Evolutionary conservation across 371 early-diverging fungal species (phyloP).

Genomic region (Saksenaea oblongispora): DNA sequence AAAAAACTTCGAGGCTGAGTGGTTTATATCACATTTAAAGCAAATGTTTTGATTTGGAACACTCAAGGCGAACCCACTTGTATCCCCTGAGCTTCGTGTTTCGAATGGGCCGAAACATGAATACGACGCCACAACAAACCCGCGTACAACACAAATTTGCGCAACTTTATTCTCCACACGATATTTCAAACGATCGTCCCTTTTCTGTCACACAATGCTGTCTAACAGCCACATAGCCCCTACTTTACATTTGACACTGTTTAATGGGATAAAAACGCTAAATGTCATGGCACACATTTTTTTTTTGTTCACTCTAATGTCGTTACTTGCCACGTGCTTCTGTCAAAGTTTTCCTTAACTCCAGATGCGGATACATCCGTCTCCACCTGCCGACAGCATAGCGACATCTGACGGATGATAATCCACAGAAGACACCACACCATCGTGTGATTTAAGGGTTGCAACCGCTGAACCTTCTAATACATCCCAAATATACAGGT

Average conservation of each 20-base stretch:
- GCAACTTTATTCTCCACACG: neutral
- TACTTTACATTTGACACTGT: neutral
- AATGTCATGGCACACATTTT: neutral
- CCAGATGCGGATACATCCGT: slow-evolving; percentile 60
- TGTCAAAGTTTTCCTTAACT: slow-evolving; percentile 14
- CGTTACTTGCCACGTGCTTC: neutral
- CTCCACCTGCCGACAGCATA: slow-evolving; percentile 59
- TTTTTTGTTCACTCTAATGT: neutral
- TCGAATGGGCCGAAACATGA: neutral
- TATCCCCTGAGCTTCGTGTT: neutral
- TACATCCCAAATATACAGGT: slow-evolving; percentile 83
- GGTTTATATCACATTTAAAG: neutral
- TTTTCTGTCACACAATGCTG: neutral
- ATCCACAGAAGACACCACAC: slow-evolving; percentile 39
- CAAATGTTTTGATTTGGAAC: neutral
- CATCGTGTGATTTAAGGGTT: slow-evolving; percentile 30
- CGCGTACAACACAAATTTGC: neutral
- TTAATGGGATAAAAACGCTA: neutral
- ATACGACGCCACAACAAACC: neutral
- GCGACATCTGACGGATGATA: slow-evolving; percentile 46
- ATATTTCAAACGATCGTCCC: neutral
- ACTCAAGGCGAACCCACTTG: neutral
- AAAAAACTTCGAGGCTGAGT: neutral
- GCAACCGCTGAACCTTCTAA: slow-evolving; percentile 54
- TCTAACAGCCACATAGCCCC: neutral